Percentiles rank a stretch among this genome's conserved stretches.
Evolutionary conservation across 129 eudicot genomes (phyloP).

Genomic region (Arctium minus): DNA sequence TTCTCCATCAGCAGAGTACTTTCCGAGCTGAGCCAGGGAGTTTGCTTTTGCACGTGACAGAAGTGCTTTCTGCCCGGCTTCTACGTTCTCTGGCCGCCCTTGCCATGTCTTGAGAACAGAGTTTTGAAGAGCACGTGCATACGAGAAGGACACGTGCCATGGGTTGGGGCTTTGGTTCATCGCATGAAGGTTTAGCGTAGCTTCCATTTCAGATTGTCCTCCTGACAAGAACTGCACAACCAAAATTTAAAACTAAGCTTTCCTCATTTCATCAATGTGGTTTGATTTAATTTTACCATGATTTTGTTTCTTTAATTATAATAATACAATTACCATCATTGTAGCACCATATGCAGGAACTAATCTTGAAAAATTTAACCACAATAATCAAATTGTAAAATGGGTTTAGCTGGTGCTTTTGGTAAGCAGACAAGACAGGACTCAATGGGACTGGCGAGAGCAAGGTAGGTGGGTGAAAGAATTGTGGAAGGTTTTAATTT

Average conservation of each 20-base stretch:
- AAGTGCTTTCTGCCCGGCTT: slow-evolving; percentile 79
- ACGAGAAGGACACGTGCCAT: slow-evolving; percentile 88
- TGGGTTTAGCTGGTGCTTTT: no score
- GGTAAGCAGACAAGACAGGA: no score
- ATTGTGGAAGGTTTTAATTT: no score
- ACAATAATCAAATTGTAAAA: no score
- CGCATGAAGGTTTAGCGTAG: slow-evolving; percentile 75
- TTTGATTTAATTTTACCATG: neutral
- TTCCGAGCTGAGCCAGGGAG: slow-evolving; percentile 89
- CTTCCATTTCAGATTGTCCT: slow-evolving; percentile 92
- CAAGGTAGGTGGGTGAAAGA: no score
- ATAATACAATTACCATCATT: neutral
- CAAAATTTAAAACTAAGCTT: neutral
- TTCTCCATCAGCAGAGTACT: slow-evolving; percentile 90
- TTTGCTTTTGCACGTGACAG: slow-evolving; percentile 85
- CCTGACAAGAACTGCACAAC: slow-evolving; percentile 79
- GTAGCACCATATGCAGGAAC: no score
- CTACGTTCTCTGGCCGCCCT: slow-evolving; percentile 74
- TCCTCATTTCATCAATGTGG: neutral
- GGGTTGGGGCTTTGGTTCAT: slow-evolving; percentile 97
- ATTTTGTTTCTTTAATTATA: neutral
- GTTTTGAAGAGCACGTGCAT: slow-evolving; percentile 91
- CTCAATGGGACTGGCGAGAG: no score
- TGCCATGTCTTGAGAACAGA: slow-evolving; percentile 89
- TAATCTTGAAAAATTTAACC: no score